Base-by-base conservation (phyloP, 2,329 filamentous ascomycete genomes). In the Phaeomoniella chlamydospora region DNA sequence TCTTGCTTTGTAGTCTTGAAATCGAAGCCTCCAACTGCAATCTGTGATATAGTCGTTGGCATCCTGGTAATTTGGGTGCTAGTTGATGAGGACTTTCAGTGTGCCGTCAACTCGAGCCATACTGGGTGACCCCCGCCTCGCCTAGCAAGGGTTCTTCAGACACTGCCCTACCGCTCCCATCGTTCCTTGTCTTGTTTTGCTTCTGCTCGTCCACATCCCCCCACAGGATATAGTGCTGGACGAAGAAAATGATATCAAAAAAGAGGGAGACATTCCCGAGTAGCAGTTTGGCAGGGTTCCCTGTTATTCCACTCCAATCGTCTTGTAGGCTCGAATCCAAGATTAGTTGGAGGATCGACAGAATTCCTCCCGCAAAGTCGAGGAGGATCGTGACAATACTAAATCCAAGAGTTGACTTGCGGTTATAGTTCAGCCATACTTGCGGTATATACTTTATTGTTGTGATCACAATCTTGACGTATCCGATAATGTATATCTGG, bases 361-460 rank as follows among this genome's bases (percentile, higher is more conserved):
- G 63, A 13, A 90, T 52, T 22, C 88, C 86, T 26, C 90, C 90
- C 1, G 67, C 63, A 40, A 94, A 70, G 53, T 96, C 90, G 6
- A 94, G 68, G 33, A 94, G 62, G 47, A 94, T 87, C 54, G 85
- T 79, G 41, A 64, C 64, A 45, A 94, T 94, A 48, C 75, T 80
- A 86, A 88, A 96, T 26, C 90, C 90, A 14, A 70, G 61, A 1
- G 90, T 96, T 38, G 83, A 92, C 52, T 79, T 72, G 49, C 88
- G 85, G 48, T 77, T 75, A 54, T 80, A 86, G 62, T 96, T 96
- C 47, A 80, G 68, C 49, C 80, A 67, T 26, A 82, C 74, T 64
- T 94, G 86, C 4, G 90, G 90, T 33, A 84, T 77, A 59, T 94
- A 96, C 62, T 98, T 98, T 59, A 93, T 72, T 16, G 94, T 62